Evolutionary conservation across 2,329 filamentous ascomycete species (phyloP).

Genomic region (Aurifilum marmelostoma): DNA sequence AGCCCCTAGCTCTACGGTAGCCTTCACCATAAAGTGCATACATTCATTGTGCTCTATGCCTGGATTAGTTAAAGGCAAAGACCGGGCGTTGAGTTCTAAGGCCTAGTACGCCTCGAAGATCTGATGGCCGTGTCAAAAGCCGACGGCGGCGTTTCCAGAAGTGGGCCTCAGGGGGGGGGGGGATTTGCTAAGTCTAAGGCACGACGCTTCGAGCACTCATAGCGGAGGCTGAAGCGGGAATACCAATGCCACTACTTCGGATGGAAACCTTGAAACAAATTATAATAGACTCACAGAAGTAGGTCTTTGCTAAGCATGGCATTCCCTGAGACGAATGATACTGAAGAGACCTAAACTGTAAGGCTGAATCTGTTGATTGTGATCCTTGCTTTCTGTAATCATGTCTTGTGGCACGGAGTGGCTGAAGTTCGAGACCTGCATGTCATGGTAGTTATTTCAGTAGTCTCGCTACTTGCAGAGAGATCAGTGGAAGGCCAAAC

Average conservation of each 20-base stretch:
- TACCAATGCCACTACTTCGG: not conserved
- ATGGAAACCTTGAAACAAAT: not conserved
- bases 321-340: not conserved
- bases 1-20: not conserved
- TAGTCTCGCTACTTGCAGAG: too few species aligned
- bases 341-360: not conserved
- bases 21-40: not conserved
- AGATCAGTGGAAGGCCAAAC: not conserved
- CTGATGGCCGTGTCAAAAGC: not conserved
- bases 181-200: not conserved
- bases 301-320: not conserved
- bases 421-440: not conserved
- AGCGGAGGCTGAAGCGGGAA: not conserved
- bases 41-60: not conserved
- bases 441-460: not conserved
- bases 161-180: not conserved
- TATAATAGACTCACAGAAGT: not conserved
- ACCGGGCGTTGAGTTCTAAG: not conserved
- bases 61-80: not conserved
- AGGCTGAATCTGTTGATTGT: not conserved
- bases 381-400: not conserved
- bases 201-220: not conserved
- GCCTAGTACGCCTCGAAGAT: not conserved
- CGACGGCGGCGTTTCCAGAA: not conserved
- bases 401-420: not conserved